Conservation (phyloP, 2,329 filamentous ascomycete species). For the Plectosphaerella plurivora region DNA sequence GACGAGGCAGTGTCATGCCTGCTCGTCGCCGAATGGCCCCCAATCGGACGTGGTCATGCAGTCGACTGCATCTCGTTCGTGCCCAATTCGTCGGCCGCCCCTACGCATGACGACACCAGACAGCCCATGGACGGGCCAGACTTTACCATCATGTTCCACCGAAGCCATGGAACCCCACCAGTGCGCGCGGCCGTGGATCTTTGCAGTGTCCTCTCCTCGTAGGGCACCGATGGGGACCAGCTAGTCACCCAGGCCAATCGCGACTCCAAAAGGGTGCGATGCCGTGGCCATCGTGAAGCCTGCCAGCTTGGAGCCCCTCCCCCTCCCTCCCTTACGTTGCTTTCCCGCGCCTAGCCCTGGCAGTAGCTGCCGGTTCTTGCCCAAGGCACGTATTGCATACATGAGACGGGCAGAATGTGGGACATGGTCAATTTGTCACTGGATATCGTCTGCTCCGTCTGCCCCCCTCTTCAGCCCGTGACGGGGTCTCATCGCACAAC, state of each 20-base stretch:
- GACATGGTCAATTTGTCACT: conserved; percentile 4
- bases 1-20: not conserved
- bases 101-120: not conserved
- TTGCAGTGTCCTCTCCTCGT: not conserved
- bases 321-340: not conserved
- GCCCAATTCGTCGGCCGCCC: conserved; percentile 1
- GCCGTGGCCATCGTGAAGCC: not conserved
- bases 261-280: not conserved
- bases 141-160: not conserved
- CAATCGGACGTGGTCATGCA: conserved; percentile 2
- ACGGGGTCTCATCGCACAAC: conserved; percentile 32
- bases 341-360: not conserved
- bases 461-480: not conserved
- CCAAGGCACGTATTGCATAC: not conserved
- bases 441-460: not conserved
- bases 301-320: not conserved
- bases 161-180: not conserved
- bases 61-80: conserved; percentile 1
- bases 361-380: not conserved
- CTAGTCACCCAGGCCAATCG: not conserved
- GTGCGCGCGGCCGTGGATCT: not conserved
- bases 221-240: too few species aligned
- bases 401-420: not conserved
- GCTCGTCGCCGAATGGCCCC: not conserved
- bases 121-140: not conserved